These are phyloP conservation scores for Populus nigra DNA, from an alignment of 345 rosid species.

Conservation along the genomic window DNA sequence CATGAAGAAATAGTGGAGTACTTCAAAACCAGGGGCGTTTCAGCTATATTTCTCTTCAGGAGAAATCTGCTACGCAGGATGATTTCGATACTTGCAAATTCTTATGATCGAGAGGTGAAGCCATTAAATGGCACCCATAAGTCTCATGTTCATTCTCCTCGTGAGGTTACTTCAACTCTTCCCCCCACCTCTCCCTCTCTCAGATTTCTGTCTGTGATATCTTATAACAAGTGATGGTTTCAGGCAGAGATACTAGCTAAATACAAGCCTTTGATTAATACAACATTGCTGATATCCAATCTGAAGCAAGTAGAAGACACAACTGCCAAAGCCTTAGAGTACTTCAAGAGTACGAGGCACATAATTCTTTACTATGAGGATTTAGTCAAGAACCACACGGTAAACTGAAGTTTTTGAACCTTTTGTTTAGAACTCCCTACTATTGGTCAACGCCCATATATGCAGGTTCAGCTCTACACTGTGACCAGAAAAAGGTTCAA, in stretches of 20 bases:
- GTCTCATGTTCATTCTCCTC: constrained; percentile 90
- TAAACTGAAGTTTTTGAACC: constrained; percentile 32
- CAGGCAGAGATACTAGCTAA: constrained; percentile 96
- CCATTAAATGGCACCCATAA: constrained; percentile 89
- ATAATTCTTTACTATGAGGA: constrained; percentile 85
- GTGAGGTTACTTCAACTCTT: constrained; percentile 50
- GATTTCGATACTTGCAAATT: constrained; percentile 93
- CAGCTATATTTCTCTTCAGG: constrained; percentile 83
- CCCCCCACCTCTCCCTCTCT: not conserved
- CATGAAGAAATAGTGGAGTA: constrained; percentile 82
- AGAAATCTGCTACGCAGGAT: constrained; percentile 87
- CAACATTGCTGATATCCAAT: constrained; percentile 53
- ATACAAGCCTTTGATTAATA: constrained; percentile 74
- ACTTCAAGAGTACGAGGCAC: constrained; percentile 78
- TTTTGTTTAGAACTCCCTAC: not conserved
- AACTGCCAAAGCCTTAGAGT: constrained; percentile 67
- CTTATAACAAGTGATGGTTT: constrained; percentile 25
- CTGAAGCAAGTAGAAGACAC: constrained; percentile 70
- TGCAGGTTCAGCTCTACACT: not conserved
- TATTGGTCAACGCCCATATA: not conserved
- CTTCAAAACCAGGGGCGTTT: constrained; percentile 77
- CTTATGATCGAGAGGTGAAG: constrained; percentile 77
- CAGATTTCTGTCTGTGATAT: not conserved
- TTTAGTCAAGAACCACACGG: constrained; percentile 75
- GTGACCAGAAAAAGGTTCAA: not conserved